phyloP scores from a whole-genome alignment of 1,284 basidiomycete species.

The Xerocomus nothofagi region DNA sequence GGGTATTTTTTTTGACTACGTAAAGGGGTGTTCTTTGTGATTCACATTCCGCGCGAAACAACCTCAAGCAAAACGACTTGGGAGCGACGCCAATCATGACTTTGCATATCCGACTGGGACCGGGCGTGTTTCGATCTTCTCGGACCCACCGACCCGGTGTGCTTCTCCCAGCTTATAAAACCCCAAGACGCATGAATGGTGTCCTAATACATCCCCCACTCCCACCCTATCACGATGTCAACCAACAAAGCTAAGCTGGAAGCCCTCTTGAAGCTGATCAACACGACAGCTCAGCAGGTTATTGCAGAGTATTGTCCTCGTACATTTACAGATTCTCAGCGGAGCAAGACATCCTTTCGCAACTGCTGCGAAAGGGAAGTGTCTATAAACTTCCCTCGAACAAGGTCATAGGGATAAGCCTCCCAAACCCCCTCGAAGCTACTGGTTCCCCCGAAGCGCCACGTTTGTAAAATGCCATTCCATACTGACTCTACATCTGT shows the following conservation, averaged over 20 bases:
- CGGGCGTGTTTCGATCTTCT: background rate
- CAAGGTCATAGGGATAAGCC: slow-evolving; percentile 37
- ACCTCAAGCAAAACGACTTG: background rate
- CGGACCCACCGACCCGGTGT: background rate
- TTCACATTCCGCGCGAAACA: background rate
- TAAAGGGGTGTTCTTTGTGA: background rate
- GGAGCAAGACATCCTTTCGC: slow-evolving; percentile 30
- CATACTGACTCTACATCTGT: slow-evolving; percentile 1
- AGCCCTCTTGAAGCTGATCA: slow-evolving; percentile 28
- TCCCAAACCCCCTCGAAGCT: slow-evolving; percentile 22
- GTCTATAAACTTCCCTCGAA: slow-evolving; percentile 35
- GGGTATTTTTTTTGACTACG: background rate
- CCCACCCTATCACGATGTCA: slow-evolving; percentile 15
- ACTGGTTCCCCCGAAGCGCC: slow-evolving; percentile 35
- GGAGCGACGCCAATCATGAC: background rate
- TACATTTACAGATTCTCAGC: slow-evolving; percentile 42
- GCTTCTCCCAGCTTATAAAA: background rate
- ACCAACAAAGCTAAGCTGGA: slow-evolving; percentile 26
- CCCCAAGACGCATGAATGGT: background rate
- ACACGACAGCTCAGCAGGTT: slow-evolving; percentile 26
- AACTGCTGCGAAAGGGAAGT: slow-evolving; percentile 34
- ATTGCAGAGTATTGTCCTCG: slow-evolving; percentile 32
- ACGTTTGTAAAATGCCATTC: background rate
- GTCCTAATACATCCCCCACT: background rate
- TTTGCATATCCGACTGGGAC: background rate